Conservation (phyloP, 805 yeast species). For the Nakazawaea populi region DNA sequence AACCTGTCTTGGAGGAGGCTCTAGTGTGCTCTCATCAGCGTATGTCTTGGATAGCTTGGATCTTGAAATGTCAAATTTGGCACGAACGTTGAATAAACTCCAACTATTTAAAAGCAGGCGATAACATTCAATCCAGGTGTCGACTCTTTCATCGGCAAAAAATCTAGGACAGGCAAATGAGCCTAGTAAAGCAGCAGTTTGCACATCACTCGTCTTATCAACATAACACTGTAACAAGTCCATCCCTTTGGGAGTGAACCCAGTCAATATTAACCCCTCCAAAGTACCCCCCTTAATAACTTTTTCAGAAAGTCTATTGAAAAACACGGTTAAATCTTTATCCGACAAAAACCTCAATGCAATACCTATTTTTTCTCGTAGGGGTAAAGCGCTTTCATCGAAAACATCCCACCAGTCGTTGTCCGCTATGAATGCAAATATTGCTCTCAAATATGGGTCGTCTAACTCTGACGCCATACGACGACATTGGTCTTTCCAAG, state of each 20-base stretch:
- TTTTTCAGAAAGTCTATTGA: conserved; percentile 61
- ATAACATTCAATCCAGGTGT: conserved; percentile 73
- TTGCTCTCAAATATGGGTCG: conserved; percentile 84
- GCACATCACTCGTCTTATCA: conserved; percentile 84
- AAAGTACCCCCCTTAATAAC: conserved; percentile 78
- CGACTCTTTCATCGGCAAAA: conserved; percentile 66
- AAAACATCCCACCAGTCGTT: conserved; percentile 95
- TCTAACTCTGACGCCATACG: conserved; percentile 81
- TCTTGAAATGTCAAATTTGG: conserved; percentile 79
- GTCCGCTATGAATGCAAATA: conserved; percentile 90
- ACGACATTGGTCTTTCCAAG: conserved; percentile 94
- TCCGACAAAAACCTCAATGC: conserved; percentile 84
- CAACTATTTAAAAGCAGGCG: conserved; percentile 69
- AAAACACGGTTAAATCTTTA: conserved; percentile 65
- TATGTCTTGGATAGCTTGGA: conserved; percentile 53
- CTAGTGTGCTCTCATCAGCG: conserved; percentile 40
- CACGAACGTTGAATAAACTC: conserved; percentile 72
- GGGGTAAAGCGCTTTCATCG: conserved; percentile 82
- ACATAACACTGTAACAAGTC: conserved; percentile 82
- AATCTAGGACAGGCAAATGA: conserved; percentile 82
- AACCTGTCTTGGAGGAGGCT: conserved; percentile 64
- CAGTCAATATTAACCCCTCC: conserved; percentile 87
- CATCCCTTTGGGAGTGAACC: conserved; percentile 82
- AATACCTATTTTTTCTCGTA: conserved; percentile 84
- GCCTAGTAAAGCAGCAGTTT: conserved; percentile 80